Conservation (phyloP, 306 rosid genomes). For the Vigna angularis region DNA sequence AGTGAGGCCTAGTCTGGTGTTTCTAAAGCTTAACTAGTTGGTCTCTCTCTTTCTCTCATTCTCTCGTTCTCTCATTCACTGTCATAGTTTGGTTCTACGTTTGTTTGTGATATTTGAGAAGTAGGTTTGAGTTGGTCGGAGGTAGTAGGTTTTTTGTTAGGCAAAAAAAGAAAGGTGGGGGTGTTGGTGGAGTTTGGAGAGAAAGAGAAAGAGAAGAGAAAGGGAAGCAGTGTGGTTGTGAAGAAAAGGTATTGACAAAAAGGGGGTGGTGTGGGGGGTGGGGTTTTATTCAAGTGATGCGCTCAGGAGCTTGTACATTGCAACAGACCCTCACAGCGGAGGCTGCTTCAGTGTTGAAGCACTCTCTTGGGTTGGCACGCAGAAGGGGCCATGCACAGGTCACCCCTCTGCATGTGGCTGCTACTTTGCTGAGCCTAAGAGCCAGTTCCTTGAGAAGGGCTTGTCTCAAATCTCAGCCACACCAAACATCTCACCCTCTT, state of each 20-base stretch:
- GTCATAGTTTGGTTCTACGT: not conserved
- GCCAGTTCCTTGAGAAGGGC: constrained; percentile 65
- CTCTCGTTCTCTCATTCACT: not conserved
- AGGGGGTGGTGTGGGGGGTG: constrained; percentile 72
- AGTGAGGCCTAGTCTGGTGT: constrained; percentile 51
- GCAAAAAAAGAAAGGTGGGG: not conserved
- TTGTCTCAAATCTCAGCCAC: constrained; percentile 81
- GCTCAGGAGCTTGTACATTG: constrained; percentile 85
- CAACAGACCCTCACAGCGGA: constrained; percentile 98
- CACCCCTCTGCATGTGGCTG: constrained; percentile 94
- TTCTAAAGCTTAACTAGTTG: constrained; percentile 50
- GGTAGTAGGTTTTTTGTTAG: not conserved
- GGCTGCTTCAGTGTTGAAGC: constrained; percentile 97
- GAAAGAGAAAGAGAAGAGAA: constrained; percentile 24
- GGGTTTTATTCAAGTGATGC: constrained; percentile 81
- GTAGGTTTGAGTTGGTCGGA: constrained; percentile 34
- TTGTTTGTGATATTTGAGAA: constrained; percentile 27
- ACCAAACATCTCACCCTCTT: constrained; percentile 64
- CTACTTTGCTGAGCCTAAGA: constrained; percentile 68
- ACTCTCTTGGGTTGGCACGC: constrained; percentile 79
- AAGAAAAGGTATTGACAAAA: constrained; percentile 24
- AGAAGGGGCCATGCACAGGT: constrained; percentile 95
- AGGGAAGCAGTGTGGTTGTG: constrained; percentile 34
- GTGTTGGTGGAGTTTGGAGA: constrained; percentile 48
- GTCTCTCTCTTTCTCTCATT: not conserved